These are phyloP conservation scores for Fraxinus anomala DNA, from an alignment of 257 asterid genomes.

Conservation along the genomic window DNA sequence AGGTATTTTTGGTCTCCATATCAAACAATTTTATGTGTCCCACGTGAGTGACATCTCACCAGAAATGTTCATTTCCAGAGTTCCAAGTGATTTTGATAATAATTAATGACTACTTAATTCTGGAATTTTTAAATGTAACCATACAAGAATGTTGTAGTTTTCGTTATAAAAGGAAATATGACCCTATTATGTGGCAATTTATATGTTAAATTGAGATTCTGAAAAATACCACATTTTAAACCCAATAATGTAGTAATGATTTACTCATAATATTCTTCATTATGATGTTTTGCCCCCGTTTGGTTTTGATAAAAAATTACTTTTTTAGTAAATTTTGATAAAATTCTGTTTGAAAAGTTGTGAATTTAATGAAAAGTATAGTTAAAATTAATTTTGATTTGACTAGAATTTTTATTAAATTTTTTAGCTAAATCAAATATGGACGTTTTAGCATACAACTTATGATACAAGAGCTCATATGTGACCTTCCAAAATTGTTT, in stretches of 20 bases:
- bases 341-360: no score
- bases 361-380: no score
- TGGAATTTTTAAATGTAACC: slow-evolving; percentile 1
- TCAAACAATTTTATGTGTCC: slow-evolving; percentile 53
- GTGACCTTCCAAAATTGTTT: no score
- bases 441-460: no score
- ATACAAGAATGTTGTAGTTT: not conserved
- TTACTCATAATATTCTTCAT: no score
- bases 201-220: not conserved
- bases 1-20: slow-evolving; percentile 52
- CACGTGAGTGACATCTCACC: slow-evolving; percentile 86
- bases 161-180: not conserved
- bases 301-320: no score
- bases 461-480: no score
- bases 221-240: not conserved
- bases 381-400: no score
- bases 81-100: slow-evolving; percentile 25
- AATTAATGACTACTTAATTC: not conserved
- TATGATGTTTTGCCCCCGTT: no score
- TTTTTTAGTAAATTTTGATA: no score
- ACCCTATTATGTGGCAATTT: not conserved
- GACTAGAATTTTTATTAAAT: no score
- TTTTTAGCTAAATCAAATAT: no score
- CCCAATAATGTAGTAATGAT: not conserved
- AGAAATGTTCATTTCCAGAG: slow-evolving; percentile 27